Evolutionary conservation across 371 early-diverging fungal species (phyloP).

Genomic region (Lichtheimia hyalospora): DNA sequence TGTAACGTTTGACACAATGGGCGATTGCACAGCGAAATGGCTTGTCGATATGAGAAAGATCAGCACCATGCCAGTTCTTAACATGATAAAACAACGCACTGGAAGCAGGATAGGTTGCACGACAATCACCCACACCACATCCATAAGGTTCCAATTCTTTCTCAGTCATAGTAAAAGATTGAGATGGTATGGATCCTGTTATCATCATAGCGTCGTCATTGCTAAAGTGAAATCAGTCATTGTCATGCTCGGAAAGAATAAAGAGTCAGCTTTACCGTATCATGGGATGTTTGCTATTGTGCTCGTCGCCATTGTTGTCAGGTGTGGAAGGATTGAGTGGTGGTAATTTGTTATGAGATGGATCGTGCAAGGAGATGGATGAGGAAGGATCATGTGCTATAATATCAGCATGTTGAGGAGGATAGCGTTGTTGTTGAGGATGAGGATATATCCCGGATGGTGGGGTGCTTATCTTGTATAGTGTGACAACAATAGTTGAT

Average conservation of each 20-base stretch:
- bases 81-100: slow-evolving; percentile 68
- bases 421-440: neutral
- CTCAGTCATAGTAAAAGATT: too few relatives aligned
- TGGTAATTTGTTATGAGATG: too few relatives aligned
- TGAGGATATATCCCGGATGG: neutral
- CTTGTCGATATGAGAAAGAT: slow-evolving; percentile 38
- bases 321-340: too few relatives aligned
- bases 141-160: slow-evolving; percentile 63
- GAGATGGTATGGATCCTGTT: too few relatives aligned
- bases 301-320: too few relatives aligned
- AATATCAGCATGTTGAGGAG: neutral
- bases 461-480: neutral
- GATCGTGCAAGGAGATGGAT: too few relatives aligned
- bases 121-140: slow-evolving; percentile 65
- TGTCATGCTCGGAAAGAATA: too few relatives aligned
- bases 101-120: slow-evolving; percentile 57
- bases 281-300: too few relatives aligned
- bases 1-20: slow-evolving; percentile 88
- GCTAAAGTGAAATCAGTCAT: too few relatives aligned
- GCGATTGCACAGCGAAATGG: slow-evolving; percentile 83
- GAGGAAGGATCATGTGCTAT: neutral
- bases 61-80: slow-evolving; percentile 59
- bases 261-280: too few relatives aligned
- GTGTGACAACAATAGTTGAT: neutral
- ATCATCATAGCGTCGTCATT: too few relatives aligned